Conservation (phyloP, 2,329 filamentous ascomycete species). For the Aspergillus intermedius region DNA sequence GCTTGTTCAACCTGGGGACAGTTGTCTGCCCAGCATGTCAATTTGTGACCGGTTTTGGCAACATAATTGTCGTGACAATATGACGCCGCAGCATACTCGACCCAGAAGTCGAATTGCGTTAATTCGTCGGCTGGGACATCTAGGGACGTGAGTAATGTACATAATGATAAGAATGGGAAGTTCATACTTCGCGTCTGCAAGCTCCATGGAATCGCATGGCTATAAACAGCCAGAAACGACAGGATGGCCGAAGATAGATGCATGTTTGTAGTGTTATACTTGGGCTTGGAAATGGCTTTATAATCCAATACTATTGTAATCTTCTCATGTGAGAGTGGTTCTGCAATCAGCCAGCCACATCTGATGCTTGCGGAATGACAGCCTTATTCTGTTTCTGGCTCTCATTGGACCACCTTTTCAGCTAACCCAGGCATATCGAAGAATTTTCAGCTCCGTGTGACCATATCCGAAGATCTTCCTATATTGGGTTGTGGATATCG, state of each 20-base stretch:
- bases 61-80: conserved; percentile 46
- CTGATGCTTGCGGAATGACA: not conserved
- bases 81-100: conserved; percentile 45
- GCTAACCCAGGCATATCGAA: not conserved
- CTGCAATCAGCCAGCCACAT: not conserved
- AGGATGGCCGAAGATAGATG: not conserved
- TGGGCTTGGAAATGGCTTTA: not conserved
- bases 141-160: not conserved
- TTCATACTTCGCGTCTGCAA: not conserved
- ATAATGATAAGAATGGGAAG: not conserved
- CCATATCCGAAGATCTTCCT: not conserved
- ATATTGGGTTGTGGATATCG: not conserved
- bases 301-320: not conserved
- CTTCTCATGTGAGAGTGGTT: not conserved
- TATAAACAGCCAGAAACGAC: not conserved
- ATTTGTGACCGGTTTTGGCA: conserved; percentile 29
- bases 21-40: conserved; percentile 39
- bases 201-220: not conserved
- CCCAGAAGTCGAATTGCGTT: conserved; percentile 36
- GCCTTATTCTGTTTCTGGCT: not conserved
- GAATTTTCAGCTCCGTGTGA: not conserved
- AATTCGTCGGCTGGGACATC: not conserved
- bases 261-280: not conserved
- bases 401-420: not conserved
- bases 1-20: conserved; percentile 39